Evolutionary conservation across 78 protist genomes (phyloP), one percentile per base, ranked within the genome.

Genomic region (Dictyostelium citrinum): DNA sequence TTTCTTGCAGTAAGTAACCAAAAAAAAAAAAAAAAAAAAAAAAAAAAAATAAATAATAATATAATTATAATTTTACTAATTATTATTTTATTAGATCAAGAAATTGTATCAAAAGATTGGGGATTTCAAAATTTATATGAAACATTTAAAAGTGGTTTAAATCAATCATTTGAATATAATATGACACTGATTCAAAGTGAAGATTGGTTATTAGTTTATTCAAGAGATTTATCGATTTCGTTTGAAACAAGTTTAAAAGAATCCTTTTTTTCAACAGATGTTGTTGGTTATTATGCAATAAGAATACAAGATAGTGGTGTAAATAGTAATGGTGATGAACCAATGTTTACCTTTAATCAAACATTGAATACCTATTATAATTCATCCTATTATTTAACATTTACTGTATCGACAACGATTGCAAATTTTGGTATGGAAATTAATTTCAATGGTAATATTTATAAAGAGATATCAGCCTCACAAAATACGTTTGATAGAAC

Each of bases 241-340:
- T 78, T 49, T 78, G 71, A 31, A 12, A 49, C 24, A 5, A 6
- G 12, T 12, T 37, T 78, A 29, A 17, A 16, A 11, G 68, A 78
- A 49, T 2, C 8, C 3, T 78, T 49, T 49, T 27, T 27, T 16
- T 9, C 39, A 41, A 41, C 61, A 0, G 41, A 24, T 16, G 39
- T 78, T 0, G 70, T 46, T 10, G 83, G 83, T 11, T 78, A 78
- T 51, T 20, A 49, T 78, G 83, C 83, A 49, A 51, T 78, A 12
- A 78, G 68, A 27, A 27, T 78, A 46, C 17, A 29, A 31, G 9
- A 10, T 37, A 27, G 49, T 12, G 33, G 41, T 17, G 9, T 24
- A 43, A 5, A 16, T 14, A n/a, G 3, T 76, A 0, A 4, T 2
- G 22, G n/a, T 8, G 9, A 20, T 17, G 60, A n/a, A 0, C 4